Evolutionary conservation across 371 early-diverging fungal species (phyloP).

Genomic region (Amoeboradix gromovi): DNA sequence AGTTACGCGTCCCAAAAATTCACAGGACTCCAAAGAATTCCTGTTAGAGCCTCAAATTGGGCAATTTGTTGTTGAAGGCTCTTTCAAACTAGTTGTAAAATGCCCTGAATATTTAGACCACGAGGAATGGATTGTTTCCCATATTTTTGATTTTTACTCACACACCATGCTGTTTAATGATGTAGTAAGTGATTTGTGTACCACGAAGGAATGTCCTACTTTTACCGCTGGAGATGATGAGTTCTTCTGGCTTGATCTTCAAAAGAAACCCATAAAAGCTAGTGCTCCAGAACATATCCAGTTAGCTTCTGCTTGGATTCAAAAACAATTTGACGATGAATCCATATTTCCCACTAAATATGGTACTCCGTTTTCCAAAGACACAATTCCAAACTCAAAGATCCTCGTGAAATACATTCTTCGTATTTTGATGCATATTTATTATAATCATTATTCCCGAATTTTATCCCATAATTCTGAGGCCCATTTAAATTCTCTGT

Average conservation of each 20-base stretch:
- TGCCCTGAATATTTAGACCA: background rate
- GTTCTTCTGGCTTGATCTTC: background rate
- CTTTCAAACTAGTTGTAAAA: background rate
- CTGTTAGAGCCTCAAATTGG: background rate
- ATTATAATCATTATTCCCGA: conserved; percentile 39
- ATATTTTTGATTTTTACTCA: background rate
- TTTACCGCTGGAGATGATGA: background rate
- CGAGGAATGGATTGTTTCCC: background rate
- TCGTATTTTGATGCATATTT: conserved; percentile 59
- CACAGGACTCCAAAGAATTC: background rate
- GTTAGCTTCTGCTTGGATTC: conserved; percentile 47
- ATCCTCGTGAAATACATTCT: conserved; percentile 29
- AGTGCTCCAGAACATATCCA: conserved; percentile 60
- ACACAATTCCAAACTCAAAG: background rate
- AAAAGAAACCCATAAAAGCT: conserved; percentile 36
- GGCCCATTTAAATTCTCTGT: conserved; percentile 51
- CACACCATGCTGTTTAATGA: background rate
- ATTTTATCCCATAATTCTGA: conserved; percentile 38
- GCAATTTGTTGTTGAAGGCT: background rate
- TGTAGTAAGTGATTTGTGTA: background rate
- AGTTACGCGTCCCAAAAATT: background rate
- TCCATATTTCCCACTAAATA: conserved; percentile 40
- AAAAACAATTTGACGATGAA: conserved; percentile 43
- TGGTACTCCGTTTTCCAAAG: conserved; percentile 10
- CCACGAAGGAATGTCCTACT: background rate